Conservation (phyloP, 345 rosid species). For the Eucalyptus sp. region DNA sequence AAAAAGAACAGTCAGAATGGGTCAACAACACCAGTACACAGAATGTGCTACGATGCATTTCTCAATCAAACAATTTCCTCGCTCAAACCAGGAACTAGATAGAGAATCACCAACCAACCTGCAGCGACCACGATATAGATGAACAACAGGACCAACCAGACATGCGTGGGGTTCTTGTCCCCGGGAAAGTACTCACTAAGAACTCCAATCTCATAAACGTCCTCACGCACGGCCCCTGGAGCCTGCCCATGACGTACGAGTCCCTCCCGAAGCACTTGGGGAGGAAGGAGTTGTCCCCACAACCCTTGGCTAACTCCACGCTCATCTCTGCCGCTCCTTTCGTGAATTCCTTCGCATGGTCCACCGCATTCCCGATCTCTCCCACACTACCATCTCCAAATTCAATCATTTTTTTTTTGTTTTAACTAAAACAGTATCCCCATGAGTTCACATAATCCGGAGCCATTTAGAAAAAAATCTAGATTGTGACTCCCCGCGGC, state of each 20-base stretch:
- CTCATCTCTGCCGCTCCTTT: constrained; percentile 45
- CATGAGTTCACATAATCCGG: too few relatives aligned
- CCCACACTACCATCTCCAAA: not conserved
- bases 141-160: constrained; percentile 35
- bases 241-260: constrained; percentile 20
- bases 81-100: not conserved
- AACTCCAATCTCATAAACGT: constrained; percentile 11
- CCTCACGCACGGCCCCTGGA: constrained; percentile 9
- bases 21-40: not conserved
- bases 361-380: constrained; percentile 10
- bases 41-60: not conserved
- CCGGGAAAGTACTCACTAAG: constrained; percentile 46
- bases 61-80: not conserved
- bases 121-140: constrained; percentile 41
- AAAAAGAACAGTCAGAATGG: not conserved
- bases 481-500: too few relatives aligned
- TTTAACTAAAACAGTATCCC: too few relatives aligned
- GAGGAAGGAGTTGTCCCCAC: constrained; percentile 42
- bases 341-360: constrained; percentile 32
- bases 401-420: too few relatives aligned
- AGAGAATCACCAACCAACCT: constrained; percentile 5
- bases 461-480: too few relatives aligned
- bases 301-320: constrained; percentile 41
- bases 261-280: constrained; percentile 23
- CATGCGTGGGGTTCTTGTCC: constrained; percentile 51